Percentiles rank a stretch among this genome's conserved stretches.
Conservation (phyloP, 495 filamentous ascomycete species). For the Aspergillus sparsus region DNA sequence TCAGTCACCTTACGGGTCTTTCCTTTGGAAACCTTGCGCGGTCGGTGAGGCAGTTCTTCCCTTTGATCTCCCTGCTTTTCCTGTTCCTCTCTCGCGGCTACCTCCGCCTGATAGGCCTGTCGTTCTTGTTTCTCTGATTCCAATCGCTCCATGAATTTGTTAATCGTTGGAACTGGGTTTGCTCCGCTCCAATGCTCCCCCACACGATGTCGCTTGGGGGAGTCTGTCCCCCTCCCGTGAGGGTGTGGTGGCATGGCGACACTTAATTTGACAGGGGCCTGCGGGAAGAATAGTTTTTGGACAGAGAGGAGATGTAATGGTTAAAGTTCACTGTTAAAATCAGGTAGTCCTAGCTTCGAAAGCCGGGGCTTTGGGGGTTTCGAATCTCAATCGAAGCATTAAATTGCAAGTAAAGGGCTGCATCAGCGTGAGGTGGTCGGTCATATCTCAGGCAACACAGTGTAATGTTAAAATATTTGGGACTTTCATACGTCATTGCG, state of each 20-base stretch:
- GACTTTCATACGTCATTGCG: neutral
- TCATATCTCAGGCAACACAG: neutral
- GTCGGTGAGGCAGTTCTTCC: conserved; percentile 40
- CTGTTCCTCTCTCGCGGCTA: conserved; percentile 44
- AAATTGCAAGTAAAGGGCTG: neutral
- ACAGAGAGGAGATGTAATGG: neutral
- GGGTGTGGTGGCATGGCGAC: conserved; percentile 30
- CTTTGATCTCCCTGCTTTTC: conserved; percentile 42
- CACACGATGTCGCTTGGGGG: conserved; percentile 34
- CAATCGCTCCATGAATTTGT: conserved; percentile 75
- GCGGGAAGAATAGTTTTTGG: too few species aligned
- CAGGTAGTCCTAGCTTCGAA: neutral
- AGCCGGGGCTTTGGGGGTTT: conserved; percentile 6
- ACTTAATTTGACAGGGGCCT: neutral
- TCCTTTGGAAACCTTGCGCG: conserved; percentile 46
- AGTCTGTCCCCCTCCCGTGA: conserved; percentile 13
- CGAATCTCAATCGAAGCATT: neutral
- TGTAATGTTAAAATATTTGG: neutral
- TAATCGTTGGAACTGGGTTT: conserved; percentile 84
- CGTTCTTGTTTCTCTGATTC: conserved; percentile 77
- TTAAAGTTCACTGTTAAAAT: neutral
- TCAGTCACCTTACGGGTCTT: conserved; percentile 75
- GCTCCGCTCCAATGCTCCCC: conserved; percentile 48
- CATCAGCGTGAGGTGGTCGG: neutral
- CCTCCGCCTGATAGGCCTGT: conserved; percentile 64